Percentiles rank a stretch among this genome's conserved stretches.
These are phyloP conservation scores for Hymenoscyphus repandus DNA, from an alignment of 2,329 filamentous ascomycete genomes.

Conservation along the genomic window DNA sequence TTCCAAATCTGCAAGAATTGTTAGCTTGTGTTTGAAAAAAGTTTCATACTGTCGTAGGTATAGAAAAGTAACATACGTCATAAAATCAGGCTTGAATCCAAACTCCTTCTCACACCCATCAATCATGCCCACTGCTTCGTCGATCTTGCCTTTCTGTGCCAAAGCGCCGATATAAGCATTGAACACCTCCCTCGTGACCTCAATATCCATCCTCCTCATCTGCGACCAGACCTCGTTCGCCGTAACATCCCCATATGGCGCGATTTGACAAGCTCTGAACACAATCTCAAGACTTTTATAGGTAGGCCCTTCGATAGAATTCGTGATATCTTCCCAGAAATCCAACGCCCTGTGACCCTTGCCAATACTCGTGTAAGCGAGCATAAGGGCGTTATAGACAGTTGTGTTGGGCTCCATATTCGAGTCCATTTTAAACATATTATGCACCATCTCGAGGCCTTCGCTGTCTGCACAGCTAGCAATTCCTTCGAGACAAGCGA, in stretches of 20 bases:
- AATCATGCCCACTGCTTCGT: slow-evolving; percentile 62
- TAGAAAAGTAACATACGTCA: slow-evolving; percentile 55
- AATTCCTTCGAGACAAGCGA: slow-evolving; percentile 71
- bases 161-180: slow-evolving; percentile 72
- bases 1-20: slow-evolving; percentile 53
- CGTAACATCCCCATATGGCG: slow-evolving; percentile 50
- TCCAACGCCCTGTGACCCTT: slow-evolving; percentile 62
- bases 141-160: slow-evolving; percentile 65
- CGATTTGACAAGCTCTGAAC: slow-evolving; percentile 70
- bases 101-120: slow-evolving; percentile 61
- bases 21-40: slow-evolving; percentile 2
- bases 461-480: slow-evolving; percentile 54
- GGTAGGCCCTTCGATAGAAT: slow-evolving; percentile 77
- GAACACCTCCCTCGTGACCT: slow-evolving; percentile 69
- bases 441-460: slow-evolving; percentile 72
- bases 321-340: slow-evolving; percentile 81
- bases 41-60: background rate
- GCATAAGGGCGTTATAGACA: slow-evolving; percentile 80
- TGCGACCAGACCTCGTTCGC: slow-evolving; percentile 67
- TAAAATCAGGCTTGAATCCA: slow-evolving; percentile 60
- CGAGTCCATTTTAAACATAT: slow-evolving; percentile 92
- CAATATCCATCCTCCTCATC: slow-evolving; percentile 70
- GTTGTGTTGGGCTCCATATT: slow-evolving; percentile 69
- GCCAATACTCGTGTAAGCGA: slow-evolving; percentile 71
- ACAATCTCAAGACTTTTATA: slow-evolving; percentile 76